Evolutionary conservation across 108 stramenopile genomes (phyloP).

Genomic region (Epipyxis sp.): DNA sequence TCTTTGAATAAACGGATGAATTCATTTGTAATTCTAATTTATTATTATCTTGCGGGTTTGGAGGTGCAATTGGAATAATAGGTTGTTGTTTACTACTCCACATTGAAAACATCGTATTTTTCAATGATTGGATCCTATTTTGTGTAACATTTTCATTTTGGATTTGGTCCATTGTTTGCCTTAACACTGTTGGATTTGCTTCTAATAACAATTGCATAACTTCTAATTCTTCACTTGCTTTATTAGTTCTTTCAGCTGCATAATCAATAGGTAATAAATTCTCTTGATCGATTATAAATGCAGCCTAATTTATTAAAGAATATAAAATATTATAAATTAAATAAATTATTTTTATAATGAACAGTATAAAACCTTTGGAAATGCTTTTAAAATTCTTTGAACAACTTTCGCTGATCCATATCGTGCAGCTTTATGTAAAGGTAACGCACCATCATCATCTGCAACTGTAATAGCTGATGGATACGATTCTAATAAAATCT

Average conservation of each 20-base stretch:
- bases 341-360: background rate
- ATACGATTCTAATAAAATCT: background rate
- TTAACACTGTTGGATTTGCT: background rate
- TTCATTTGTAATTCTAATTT: no score
- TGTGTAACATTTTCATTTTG: no score
- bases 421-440: background rate
- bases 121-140: no score
- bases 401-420: background rate
- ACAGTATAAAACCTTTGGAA: background rate
- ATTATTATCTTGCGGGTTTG: no score
- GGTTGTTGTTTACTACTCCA: no score
- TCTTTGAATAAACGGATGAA: no score
- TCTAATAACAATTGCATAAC: background rate
- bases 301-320: background rate
- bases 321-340: background rate
- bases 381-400: background rate
- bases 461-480: background rate
- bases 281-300: background rate
- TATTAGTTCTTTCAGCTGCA: background rate
- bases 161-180: no score
- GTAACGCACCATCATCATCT: conserved; percentile 4
- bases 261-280: background rate
- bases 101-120: no score
- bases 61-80: no score
- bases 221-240: background rate